A percentile compares a stretch with the other conserved stretches of the same genome.
These are phyloP conservation scores for Venustampulla echinocandica DNA, from an alignment of 495 filamentous ascomycete genomes.

Conservation along the genomic window DNA sequence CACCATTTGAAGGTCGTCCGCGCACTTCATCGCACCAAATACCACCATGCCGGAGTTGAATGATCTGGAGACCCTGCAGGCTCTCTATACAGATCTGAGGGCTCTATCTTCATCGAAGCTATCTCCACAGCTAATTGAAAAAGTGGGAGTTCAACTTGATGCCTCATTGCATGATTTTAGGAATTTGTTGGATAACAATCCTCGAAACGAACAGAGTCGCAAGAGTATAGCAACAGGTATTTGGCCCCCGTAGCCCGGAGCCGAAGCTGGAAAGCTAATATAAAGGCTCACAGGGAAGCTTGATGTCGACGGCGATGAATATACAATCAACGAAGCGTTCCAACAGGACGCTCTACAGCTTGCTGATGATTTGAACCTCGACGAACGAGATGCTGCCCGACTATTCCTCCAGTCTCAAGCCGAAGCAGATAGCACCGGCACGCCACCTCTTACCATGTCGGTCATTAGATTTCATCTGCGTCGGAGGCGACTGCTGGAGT, in stretches of 20 bases:
- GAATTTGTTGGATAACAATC: conserved; percentile 65
- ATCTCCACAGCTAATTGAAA: conserved; percentile 44
- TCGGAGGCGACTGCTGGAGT: conserved; percentile 70
- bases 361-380: conserved; percentile 79
- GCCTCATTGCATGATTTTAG: conserved; percentile 61
- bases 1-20: conserved; percentile 18
- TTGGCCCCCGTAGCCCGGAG: not conserved
- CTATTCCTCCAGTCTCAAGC: conserved; percentile 61
- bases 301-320: conserved; percentile 59
- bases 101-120: conserved; percentile 53
- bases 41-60: conserved; percentile 55
- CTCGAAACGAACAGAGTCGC: conserved; percentile 59
- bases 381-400: conserved; percentile 74
- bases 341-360: conserved; percentile 67
- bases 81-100: conserved; percentile 69
- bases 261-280: conserved; percentile 1
- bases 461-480: conserved; percentile 79
- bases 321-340: conserved; percentile 79
- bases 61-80: conserved; percentile 59
- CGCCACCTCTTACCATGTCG: conserved; percentile 59
- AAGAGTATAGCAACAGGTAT: conserved; percentile 27
- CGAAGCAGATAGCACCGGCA: conserved; percentile 54
- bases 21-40: conserved; percentile 15
- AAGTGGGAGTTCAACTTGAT: conserved; percentile 59
- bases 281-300: conserved; percentile 52